These are phyloP conservation scores for Xylaria palmicola DNA, from an alignment of 495 filamentous ascomycete species.

Conservation along the genomic window DNA sequence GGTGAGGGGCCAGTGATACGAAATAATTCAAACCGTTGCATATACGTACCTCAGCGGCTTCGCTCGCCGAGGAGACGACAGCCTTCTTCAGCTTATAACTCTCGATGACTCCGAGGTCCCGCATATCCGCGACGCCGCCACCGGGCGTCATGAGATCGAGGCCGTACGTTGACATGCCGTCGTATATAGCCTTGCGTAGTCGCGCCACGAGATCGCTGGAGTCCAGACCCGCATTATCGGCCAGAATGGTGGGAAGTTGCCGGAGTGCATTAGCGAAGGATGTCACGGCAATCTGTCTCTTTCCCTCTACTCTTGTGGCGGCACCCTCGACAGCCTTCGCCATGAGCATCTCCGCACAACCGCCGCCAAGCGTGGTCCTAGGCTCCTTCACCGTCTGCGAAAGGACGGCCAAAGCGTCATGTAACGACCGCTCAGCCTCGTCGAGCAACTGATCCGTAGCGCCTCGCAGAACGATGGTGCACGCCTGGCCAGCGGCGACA, in stretches of 20 bases:
- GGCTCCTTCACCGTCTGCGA: conserved; percentile 97
- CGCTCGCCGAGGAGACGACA: conserved; percentile 89
- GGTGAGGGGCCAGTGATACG: not conserved
- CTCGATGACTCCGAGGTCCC: conserved; percentile 91
- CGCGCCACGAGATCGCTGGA: conserved; percentile 90
- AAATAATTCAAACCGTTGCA: not conserved
- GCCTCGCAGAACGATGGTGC: conserved; percentile 94
- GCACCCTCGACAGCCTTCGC: conserved; percentile 94
- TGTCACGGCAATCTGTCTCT: conserved; percentile 92
- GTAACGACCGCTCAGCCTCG: conserved; percentile 92
- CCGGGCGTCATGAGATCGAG: conserved; percentile 86
- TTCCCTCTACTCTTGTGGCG: conserved; percentile 90
- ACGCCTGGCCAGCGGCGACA: conserved; percentile 89
- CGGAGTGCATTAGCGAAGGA: conserved; percentile 84
- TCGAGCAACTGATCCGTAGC: conserved; percentile 96
- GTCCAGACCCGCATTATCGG: conserved; percentile 95
- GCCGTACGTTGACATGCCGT: conserved; percentile 87
- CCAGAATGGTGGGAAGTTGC: conserved; percentile 93
- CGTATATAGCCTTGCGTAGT: conserved; percentile 88
- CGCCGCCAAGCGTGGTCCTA: conserved; percentile 89
- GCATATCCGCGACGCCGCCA: conserved; percentile 94
- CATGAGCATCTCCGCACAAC: conserved; percentile 98
- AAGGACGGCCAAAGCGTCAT: conserved; percentile 94
- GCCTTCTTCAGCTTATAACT: conserved; percentile 98
- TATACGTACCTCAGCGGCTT: conserved; percentile 85